phyloP scores from a whole-genome alignment of 208 protist genomes.

The Vickermania spadyakhi region DNA sequence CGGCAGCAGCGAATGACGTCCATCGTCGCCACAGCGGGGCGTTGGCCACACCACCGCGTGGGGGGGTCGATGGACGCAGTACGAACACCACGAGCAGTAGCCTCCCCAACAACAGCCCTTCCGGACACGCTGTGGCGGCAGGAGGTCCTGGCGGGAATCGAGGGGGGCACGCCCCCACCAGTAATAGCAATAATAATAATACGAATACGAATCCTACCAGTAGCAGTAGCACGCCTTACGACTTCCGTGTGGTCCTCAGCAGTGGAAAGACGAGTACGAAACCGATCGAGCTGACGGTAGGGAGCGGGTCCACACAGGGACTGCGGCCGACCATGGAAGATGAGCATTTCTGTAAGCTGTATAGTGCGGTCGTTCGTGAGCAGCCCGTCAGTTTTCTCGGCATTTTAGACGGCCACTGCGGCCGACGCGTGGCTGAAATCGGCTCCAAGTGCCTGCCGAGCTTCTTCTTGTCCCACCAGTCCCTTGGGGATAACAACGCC shows the following conservation, averaged over 20 bases:
- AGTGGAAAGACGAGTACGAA: constrained; percentile 38
- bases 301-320: constrained; percentile 56
- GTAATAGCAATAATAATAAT: background rate
- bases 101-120: background rate
- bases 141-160: background rate
- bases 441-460: constrained; percentile 48
- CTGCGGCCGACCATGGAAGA: constrained; percentile 79
- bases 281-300: constrained; percentile 37
- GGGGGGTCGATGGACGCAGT: too few relatives aligned
- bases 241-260: constrained; percentile 69
- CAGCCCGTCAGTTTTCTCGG: constrained; percentile 51
- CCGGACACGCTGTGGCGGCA: background rate
- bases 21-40: too few relatives aligned
- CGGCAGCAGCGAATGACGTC: background rate
- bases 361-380: constrained; percentile 28
- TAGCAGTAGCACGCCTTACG: constrained; percentile 19
- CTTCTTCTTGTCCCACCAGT: constrained; percentile 44
- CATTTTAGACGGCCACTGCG: constrained; percentile 80
- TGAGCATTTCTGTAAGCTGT: constrained; percentile 50
- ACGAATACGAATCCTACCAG: background rate
- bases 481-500: constrained; percentile 62
- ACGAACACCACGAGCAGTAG: background rate
- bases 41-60: too few relatives aligned
- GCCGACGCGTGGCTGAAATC: constrained; percentile 54
- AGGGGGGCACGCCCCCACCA: background rate